Evolutionary conservation across 805 yeast genomes (phyloP), one percentile per base, ranked within the genome.

Genomic region (Saturnispora sekii): DNA sequence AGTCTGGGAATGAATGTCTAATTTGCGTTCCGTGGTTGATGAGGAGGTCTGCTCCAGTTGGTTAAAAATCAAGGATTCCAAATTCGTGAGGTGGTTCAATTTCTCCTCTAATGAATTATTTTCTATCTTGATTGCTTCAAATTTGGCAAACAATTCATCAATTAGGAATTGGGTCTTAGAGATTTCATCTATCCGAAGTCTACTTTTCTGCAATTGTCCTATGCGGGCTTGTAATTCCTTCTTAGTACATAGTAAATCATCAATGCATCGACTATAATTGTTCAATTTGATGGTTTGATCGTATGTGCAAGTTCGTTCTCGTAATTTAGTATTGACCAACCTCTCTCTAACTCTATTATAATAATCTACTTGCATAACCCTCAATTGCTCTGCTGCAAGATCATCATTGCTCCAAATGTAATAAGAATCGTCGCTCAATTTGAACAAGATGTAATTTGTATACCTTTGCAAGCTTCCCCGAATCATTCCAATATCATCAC

Each of bases 201-300:
- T 4, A 21, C 26, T 21, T 21, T 21, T 21, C 26, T 21, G 26
- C 26, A 21, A 5, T 21, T 21, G 26, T 5, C 26, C 8, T 21
- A 50, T 47, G 35, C 46, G 21, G 5, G 28, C 18, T 1, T 41
- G 41, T 6, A 60, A 40, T 6, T 43, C 46, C 14, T 35, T 42
- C 18, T 54, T 58, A 9, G 55, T 51, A 5, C 46, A 35, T 4
- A 54, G 15, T 9, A 66, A 43, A 42, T 69, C 74, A 29, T 59
- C 56, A 10, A 67, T 58, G 41, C 69, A 65, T 14, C 58, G 48
- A 12, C 65, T 64, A 11, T 65, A 50, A 29, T 67, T 67, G 41
- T 66, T 66, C 47, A 69, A 43, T 42, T 67, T 68, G 72, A 69
- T 66, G 10, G 67, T 58, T 26, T 64, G 66, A 45, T 68, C 73